Evolutionary conservation across 2,329 filamentous ascomycete genomes (phyloP), one percentile per base, ranked within the genome.

Genomic region (Colletotrichum tamarilloi): DNA sequence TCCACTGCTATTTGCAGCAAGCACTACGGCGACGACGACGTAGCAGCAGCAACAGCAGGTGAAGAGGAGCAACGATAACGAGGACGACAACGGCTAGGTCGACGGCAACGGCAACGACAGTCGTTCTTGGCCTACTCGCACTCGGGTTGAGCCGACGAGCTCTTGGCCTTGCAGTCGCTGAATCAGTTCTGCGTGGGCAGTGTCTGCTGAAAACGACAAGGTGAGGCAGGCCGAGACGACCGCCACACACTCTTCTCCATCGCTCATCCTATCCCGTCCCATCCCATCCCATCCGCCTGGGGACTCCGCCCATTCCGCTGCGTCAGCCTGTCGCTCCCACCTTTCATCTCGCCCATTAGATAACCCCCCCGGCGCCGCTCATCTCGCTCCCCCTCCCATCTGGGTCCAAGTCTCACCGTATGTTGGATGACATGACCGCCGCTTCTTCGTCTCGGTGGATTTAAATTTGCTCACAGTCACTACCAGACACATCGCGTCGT

Each of bases 321-420:
- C 72, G 72, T 74, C 72, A 74, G 72, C 72, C 67, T 71, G 68
- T 74, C 62, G 62, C 70, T 70, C 70, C 70, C 70, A 73, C 70
- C 59, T 68, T 69, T 73, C 70, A 69, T 69, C 67, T 73, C 67
- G 70, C 67, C 70, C 67, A 70, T 65, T 73, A 70, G 70, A 73
- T 73, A 73, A 73, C 70, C 67, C 70, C 68, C 70, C 70, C 52
- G 70, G 70, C 70, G 70, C 70, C 67, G 66, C 70, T 73, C 70
- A 73, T 73, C 70, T 73, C 70, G 70, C 67, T 73, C 70, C 70
- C 69, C 70, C 70, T 73, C 70, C 70, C 60, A 59, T 42, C 70
- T 73, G 70, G 70, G 70, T 69, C 67, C 70, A 70, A 57, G 42
- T 56, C 67, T 73, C 70, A 73, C 70, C 70, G 70, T 73, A 73